Percentiles rank a stretch among this genome's conserved stretches.
Evolutionary conservation across 2,329 filamentous ascomycete species (phyloP).

Genomic region (Arthrobotrys musiformis): DNA sequence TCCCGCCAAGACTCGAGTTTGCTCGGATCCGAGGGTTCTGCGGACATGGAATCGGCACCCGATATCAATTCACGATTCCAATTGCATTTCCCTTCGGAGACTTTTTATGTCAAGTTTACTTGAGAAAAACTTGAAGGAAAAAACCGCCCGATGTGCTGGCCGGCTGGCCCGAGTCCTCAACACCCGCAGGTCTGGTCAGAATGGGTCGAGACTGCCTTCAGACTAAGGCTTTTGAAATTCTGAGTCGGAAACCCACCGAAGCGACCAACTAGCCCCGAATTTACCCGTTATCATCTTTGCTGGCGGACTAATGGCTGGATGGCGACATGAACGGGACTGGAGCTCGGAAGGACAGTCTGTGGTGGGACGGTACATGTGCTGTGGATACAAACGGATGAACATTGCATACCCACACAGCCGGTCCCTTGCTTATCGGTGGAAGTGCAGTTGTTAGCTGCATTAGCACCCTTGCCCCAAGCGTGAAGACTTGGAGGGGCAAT

Average conservation of each 20-base stretch:
- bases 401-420: conserved; percentile 29
- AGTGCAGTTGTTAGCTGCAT: conserved; percentile 20
- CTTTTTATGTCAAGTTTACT: conserved; percentile 48
- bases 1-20: background rate
- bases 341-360: conserved; percentile 34
- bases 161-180: background rate
- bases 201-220: background rate
- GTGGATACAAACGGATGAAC: conserved; percentile 25
- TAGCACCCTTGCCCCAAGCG: conserved; percentile 1
- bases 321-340: conserved; percentile 36
- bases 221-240: background rate
- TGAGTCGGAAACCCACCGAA: conserved; percentile 50
- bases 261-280: conserved; percentile 28
- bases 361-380: conserved; percentile 17
- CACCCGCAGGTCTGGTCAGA: conserved; percentile 1
- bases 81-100: conserved; percentile 45
- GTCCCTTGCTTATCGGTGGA: conserved; percentile 56
- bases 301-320: conserved; percentile 36
- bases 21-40: conserved; percentile 4
- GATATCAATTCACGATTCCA: background rate
- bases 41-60: too few species aligned
- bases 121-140: conserved; percentile 25
- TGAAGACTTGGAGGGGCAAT: conserved; percentile 16
- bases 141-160: conserved; percentile 39
- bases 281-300: conserved; percentile 51